A percentile compares a stretch with the other conserved stretches of the same genome.
These are phyloP conservation scores for Eucalyptus cladocalyx DNA, from an alignment of 345 rosid genomes.

Conservation along the genomic window DNA sequence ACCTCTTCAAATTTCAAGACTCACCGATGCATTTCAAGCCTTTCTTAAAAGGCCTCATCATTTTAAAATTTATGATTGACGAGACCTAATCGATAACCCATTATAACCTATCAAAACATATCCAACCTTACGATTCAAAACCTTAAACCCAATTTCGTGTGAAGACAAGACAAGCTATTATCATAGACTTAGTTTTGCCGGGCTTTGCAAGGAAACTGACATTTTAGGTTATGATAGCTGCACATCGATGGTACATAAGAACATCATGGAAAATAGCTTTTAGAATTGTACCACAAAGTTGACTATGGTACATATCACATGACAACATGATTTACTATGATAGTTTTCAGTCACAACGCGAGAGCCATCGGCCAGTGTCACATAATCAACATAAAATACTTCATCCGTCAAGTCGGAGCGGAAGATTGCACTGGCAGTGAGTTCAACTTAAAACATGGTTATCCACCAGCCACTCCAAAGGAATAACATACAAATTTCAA, in stretches of 20 bases:
- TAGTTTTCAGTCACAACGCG: not conserved
- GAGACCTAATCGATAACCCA: not conserved
- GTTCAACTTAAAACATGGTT: not conserved
- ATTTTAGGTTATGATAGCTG: not conserved
- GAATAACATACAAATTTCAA: not conserved
- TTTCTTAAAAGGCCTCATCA: not conserved
- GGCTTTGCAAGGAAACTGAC: not conserved
- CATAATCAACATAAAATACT: not conserved
- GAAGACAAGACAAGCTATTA: not conserved
- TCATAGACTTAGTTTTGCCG: not conserved
- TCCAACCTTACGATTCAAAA: not conserved
- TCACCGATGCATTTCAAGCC: not conserved
- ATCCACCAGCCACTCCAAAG: not conserved
- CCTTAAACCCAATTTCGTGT: not conserved
- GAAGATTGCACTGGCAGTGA: not conserved
- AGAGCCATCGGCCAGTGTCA: not conserved
- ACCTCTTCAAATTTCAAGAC: not conserved
- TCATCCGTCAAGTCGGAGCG: not conserved
- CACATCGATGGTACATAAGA: not conserved
- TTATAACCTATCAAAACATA: not conserved
- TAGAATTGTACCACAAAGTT: not conserved
- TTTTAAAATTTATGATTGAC: not conserved
- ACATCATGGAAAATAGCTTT: not conserved
- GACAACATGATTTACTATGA: not conserved
- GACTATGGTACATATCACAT: not conserved